Evolutionary conservation across 306 rosid species (phyloP), one percentile per base, ranked within the genome.

Genomic region (Luffa acutangula): DNA sequence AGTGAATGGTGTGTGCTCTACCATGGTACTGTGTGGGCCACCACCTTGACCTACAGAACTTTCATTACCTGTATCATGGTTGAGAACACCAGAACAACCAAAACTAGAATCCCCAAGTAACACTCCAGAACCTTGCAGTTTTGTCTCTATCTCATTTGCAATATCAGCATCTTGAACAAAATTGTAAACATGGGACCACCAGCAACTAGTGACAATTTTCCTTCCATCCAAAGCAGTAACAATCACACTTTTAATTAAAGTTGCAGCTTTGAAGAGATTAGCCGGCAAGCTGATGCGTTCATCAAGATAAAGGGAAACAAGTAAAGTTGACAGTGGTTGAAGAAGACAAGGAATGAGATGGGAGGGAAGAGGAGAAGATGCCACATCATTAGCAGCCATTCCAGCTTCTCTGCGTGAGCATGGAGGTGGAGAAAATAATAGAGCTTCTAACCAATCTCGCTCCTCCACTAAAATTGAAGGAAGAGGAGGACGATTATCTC

Each of bases 381-480:
- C 86, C 57, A 89, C 87, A 84, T 89, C 97, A 86, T 89, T 93
- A 78, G 97, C 97, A 85, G 98, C 98, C 82, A 88, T 90, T 81
- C 97, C 97, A 14, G 97, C 93, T 87, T 95, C 98, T 85, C 98
- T 89, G 33, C 81, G 91, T 59, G 97, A 95, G 87, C 98, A 95
- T 15, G 98, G 98, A 36, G 88, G 94, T 46, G 97, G 96, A 54
- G 96, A 85, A 81, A 77, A 79, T 20, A 82, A 83, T 69, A 92
- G 76, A 85, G 98, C 98, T 83, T 91, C 97, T 83, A 95, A 84
- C 98, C 98, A 95, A 82, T 95, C 98, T 86, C 91, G 89, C 87
- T 95, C 98, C 90, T 91, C 97, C 84, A 95, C 98, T 17, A 90
- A 85, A 86, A 95, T 88, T 83, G 93, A 83, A 25, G 98, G 98